Base-by-base conservation (phyloP, 1,284 basidiomycete species). In the Caloboletus firmus region DNA sequence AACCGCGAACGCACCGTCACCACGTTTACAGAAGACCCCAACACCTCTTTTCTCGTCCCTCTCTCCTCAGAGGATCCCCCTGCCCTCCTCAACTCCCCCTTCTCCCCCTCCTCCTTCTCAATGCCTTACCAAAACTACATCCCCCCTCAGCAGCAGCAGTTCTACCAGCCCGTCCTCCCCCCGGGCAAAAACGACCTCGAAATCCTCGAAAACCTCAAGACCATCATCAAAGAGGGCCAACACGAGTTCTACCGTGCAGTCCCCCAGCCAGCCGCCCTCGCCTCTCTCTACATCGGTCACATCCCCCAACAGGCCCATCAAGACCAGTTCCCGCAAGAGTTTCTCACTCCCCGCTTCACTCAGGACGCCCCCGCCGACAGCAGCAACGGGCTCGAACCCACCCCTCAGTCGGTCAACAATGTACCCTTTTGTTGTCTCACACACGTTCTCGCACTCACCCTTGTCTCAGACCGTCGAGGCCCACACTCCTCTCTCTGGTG, bases 181-280 rank as follows among this genome's bases (percentile, higher is more conserved):
- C 73, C 76, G 11, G 79, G 79, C 13, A 74, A 81, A 61, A 79
- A 74, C 62, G 87, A 89, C 71, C 77, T 89, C 56, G 84, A 87
- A 65, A 78, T 82, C 43, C 76, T 89, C 55, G 82, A 89, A 70
- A 81, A 81, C 52, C 80, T 90, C 65, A 90, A 90, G 69, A 74
- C 81, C 36, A 74, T 80, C 51, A 89, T 90, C 69, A 85, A 83
- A 64, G 79, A 75, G 37, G 81, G 81, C 51, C 87, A 90, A 62
- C 87, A 90, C 65, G 80, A 85, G 50, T 74, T 83, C 59, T 90
- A 82, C 64, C 79, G 80, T 35, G 79, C 87, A 28, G 65, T 80
- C 49, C 86, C 87, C 37, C 79, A 83, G 58, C 88, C 87, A 40
- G 74, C 74, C 30, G 79, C 78, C 51, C 79, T 90, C 44, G 84